phyloP scores from a whole-genome alignment of 345 rosid species.

The Capsella bursapastoris region DNA sequence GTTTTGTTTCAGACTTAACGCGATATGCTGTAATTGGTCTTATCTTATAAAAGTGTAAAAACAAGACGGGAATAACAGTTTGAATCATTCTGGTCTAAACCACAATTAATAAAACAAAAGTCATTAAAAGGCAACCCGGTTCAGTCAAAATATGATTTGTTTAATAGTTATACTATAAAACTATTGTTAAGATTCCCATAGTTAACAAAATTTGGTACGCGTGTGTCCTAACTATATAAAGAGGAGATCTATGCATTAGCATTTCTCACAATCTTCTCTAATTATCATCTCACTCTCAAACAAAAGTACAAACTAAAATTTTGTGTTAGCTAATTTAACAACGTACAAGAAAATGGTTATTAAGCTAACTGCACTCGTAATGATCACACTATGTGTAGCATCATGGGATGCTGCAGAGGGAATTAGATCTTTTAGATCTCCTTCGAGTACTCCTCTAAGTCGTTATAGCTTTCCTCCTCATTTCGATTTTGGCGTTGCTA shows the following conservation, averaged over 20 bases:
- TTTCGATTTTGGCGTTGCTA: slow-evolving; percentile 47
- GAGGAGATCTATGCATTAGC: not conserved
- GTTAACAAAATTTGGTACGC: not conserved
- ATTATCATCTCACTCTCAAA: not conserved
- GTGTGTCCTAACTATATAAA: not conserved
- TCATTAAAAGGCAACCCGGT: slow-evolving; percentile 3
- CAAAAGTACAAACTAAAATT: not conserved
- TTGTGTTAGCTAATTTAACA: not conserved
- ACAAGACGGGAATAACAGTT: too few species aligned
- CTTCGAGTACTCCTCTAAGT: slow-evolving; percentile 11
- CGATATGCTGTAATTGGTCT: too few species aligned
- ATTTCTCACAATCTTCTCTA: not conserved
- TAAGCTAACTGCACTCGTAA: slow-evolving; percentile 14
- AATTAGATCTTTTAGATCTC: slow-evolving; percentile 20
- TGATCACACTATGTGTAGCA: slow-evolving; percentile 10
- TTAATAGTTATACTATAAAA: not conserved
- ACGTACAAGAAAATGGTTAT: slow-evolving; percentile 8
- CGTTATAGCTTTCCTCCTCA: slow-evolving; percentile 42
- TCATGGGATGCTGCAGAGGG: slow-evolving; percentile 18
- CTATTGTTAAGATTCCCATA: not conserved
- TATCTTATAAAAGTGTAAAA: too few species aligned
- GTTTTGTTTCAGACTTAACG: too few species aligned
- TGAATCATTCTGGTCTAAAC: too few species aligned
- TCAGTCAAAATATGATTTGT: not conserved
- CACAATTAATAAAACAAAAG: not conserved